Base-by-base conservation (phyloP, 2,329 filamentous ascomycete species). In the Botryotinia calthae region DNA sequence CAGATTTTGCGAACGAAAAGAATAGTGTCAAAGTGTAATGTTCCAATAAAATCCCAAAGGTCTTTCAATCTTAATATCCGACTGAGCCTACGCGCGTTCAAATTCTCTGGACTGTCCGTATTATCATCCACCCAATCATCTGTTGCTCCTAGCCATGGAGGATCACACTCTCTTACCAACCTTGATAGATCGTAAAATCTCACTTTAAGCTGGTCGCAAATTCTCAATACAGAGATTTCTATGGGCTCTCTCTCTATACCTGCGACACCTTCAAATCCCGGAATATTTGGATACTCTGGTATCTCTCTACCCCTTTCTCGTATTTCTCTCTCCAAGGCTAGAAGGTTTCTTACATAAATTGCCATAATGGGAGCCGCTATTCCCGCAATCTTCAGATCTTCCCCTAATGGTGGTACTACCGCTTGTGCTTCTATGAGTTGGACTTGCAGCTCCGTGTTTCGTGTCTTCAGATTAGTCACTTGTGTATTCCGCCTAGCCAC, bases 61-160 rank as follows among this genome's bases (percentile, higher is more conserved):
- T 67, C 65, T 56, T 25, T 42, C 22, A 67, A 22, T 22, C 7
- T 20, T 10, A 67, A 25, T 1, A 67, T 42, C 9, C 34, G n/a
- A n/a, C 14, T 42, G 8, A 67, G 48, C 34, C 7, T 56, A n/a
- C 46, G 65, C 34, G 48, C 65, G 20, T 56, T 37, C 48, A 56
- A 2, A 31, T 67, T 56, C 34, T 67, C 48, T 18, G 10, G 48
- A 42, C 9, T 31, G n/a, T 56, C n/a, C 25, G 65, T 31, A 67
- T 31, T 4, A 28, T 67, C 65, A 42, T 67, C 65, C 28, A 42
- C 25, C 65, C 65, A 67, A 9, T 56, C 48, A 67, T 56, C n/a
- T 42, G 65, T 37, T 25, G 65, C 31, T 56, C 48, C 65, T 42
- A 56, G 48, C 48, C 46, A 67, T 6, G 25, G 9, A 16, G 65